Conservation (phyloP, 352 stramenopile species). For the Globisporangium parvum region DNA sequence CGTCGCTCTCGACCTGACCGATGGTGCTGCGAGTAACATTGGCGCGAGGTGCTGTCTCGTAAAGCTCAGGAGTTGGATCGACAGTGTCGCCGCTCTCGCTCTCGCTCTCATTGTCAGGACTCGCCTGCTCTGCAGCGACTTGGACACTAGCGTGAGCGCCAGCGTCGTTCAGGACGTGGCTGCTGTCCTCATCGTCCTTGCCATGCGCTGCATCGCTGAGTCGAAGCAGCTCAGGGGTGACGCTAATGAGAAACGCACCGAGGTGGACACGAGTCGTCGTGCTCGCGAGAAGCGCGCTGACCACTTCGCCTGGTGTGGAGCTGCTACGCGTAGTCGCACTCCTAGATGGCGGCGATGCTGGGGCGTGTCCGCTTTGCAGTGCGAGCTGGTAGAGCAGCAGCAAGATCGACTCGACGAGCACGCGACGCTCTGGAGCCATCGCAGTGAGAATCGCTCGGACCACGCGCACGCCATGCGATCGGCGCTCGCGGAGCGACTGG, state of each 20-base stretch:
- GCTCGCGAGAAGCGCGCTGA: not conserved
- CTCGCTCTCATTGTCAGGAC: too few species aligned
- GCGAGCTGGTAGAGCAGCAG: constrained; percentile 26
- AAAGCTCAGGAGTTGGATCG: too few species aligned
- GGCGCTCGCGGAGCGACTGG: not conserved
- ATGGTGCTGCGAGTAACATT: too few species aligned
- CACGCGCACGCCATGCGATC: not conserved
- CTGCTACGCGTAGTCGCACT: too few species aligned
- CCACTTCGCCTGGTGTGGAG: too few species aligned
- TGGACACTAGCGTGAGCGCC: too few species aligned
- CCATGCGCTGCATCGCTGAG: not conserved
- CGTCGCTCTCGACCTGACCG: too few species aligned
- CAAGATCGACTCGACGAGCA: constrained; percentile 23
- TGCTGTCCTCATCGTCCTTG: not conserved
- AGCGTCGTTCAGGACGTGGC: too few species aligned
- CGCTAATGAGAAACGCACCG: constrained; percentile 18
- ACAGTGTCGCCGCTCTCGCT: too few species aligned
- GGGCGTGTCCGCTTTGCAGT: constrained; percentile 10
- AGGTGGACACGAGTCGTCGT: constrained; percentile 2
- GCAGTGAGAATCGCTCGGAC: not conserved
- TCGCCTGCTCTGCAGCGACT: too few species aligned
- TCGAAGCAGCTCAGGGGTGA: constrained; percentile 15
- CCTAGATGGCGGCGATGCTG: too few species aligned
- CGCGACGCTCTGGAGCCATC: constrained; percentile 14
- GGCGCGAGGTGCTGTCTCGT: too few species aligned